Evolutionary conservation across 768 basidiomycete species (phyloP).

Genomic region (Amanita jacksonii): DNA sequence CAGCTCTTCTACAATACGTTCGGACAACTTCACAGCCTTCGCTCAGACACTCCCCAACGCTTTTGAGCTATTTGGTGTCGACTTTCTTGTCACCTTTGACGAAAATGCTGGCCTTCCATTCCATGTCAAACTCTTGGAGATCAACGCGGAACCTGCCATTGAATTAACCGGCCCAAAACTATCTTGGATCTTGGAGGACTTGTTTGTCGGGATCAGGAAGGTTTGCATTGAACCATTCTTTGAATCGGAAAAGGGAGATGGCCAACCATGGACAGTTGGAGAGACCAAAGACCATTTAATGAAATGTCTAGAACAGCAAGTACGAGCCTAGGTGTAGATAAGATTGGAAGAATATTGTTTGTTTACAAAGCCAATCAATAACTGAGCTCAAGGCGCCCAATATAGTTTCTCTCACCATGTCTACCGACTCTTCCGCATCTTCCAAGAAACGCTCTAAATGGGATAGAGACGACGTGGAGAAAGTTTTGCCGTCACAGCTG

Average conservation of each 20-base stretch:
- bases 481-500: conserved; percentile 13
- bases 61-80: conserved; percentile 93
- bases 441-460: conserved; percentile 74
- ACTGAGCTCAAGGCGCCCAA: too few relatives aligned
- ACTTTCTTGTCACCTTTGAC: conserved; percentile 68
- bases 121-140: conserved; percentile 72
- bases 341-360: neutral
- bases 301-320: conserved; percentile 56
- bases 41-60: conserved; percentile 76
- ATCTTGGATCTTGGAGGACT: conserved; percentile 69
- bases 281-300: conserved; percentile 44
- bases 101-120: conserved; percentile 19
- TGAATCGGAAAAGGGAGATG: conserved; percentile 10
- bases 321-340: conserved; percentile 22
- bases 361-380: too few relatives aligned
- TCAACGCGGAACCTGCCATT: conserved; percentile 95
- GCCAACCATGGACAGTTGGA: conserved; percentile 37
- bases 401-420: conserved; percentile 18
- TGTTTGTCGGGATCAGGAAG: conserved; percentile 64
- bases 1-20: neutral
- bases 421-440: conserved; percentile 39
- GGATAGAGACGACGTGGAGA: conserved; percentile 40
- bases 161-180: conserved; percentile 83
- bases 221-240: conserved; percentile 68
- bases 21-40: conserved; percentile 6